Conservation (phyloP, 2,329 filamentous ascomycete species). For the Sclerotinia borealis region DNA sequence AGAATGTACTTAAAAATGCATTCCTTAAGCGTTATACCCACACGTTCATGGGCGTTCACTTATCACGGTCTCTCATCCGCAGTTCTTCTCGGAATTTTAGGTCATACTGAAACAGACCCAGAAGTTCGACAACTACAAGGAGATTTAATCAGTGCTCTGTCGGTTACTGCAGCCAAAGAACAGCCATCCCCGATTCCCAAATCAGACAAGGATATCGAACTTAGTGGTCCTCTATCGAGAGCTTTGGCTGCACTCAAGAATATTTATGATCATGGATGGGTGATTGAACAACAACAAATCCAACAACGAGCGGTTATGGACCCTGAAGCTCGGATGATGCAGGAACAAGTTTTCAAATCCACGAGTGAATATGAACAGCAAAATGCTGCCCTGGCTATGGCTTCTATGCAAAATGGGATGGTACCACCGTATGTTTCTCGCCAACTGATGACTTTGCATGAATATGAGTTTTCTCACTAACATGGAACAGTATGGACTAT, state of each 20-base stretch:
- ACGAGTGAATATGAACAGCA: conserved; percentile 35
- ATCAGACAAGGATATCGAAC: conserved; percentile 30
- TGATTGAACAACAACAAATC: conserved; percentile 41
- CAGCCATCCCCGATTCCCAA: conserved; percentile 21
- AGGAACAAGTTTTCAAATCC: conserved; percentile 16
- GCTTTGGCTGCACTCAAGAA: conserved; percentile 57
- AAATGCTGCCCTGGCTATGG: conserved; percentile 58
- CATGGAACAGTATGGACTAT: conserved; percentile 33
- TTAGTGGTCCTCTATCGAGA: conserved; percentile 50
- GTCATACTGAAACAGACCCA: conserved; percentile 56
- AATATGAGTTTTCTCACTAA: background rate
- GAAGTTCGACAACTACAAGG: conserved; percentile 59
- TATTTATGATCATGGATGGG: conserved; percentile 59
- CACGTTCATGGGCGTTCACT: conserved; percentile 61
- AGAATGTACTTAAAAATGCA: conserved; percentile 66
- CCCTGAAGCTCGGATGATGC: conserved; percentile 12
- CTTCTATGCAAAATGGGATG: conserved; percentile 56
- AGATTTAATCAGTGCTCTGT: conserved; percentile 57
- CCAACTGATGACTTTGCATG: background rate
- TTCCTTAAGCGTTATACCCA: conserved; percentile 59
- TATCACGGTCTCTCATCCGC: conserved; percentile 62
- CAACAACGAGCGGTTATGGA: conserved; percentile 29
- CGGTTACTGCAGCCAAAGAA: conserved; percentile 59
- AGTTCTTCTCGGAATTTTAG: conserved; percentile 55
- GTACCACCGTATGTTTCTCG: conserved; percentile 27